phyloP scores from a whole-genome alignment of 1,284 basidiomycete species.

The Microbotryum violaceum region DNA sequence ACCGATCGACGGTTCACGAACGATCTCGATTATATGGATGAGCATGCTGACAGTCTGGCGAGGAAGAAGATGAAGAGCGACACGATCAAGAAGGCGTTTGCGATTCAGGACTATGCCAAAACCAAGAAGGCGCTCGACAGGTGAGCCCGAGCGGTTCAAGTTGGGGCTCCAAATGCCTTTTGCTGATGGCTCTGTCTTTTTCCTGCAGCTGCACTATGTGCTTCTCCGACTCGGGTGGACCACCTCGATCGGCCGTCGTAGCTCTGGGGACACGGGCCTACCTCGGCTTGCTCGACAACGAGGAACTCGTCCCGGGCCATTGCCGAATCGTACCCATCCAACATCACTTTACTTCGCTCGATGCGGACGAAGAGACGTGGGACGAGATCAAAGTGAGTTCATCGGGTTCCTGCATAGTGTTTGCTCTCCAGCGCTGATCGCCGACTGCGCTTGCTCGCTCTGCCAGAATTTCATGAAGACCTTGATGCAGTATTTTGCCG shows the following conservation, averaged over 20 bases:
- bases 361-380: constrained; percentile 97
- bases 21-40: constrained; percentile 89
- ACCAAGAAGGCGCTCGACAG: constrained; percentile 81
- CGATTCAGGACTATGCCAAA: constrained; percentile 89
- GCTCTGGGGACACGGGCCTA: constrained; percentile 85
- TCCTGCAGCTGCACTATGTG: constrained; percentile 64
- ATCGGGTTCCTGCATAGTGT: not conserved
- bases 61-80: constrained; percentile 91
- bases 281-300: constrained; percentile 73
- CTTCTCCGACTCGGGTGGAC: constrained; percentile 73
- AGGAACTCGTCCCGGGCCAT: constrained; percentile 81
- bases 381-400: constrained; percentile 76
- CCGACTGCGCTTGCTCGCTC: not conserved
- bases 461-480: constrained; percentile 97
- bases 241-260: constrained; percentile 64
- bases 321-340: constrained; percentile 93
- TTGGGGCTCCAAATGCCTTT: not conserved
- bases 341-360: constrained; percentile 81
- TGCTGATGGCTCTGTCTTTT: not conserved
- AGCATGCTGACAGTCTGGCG: constrained; percentile 86
- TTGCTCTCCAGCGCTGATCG: not conserved
- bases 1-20: constrained; percentile 79
- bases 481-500: constrained; percentile 82
- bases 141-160: constrained; percentile 1
- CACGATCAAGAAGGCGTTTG: constrained; percentile 92